A percentile compares a stretch with the other conserved stretches of the same genome.
These are phyloP conservation scores for Candida ovalis DNA, from an alignment of 805 yeast genomes.

Conservation along the genomic window DNA sequence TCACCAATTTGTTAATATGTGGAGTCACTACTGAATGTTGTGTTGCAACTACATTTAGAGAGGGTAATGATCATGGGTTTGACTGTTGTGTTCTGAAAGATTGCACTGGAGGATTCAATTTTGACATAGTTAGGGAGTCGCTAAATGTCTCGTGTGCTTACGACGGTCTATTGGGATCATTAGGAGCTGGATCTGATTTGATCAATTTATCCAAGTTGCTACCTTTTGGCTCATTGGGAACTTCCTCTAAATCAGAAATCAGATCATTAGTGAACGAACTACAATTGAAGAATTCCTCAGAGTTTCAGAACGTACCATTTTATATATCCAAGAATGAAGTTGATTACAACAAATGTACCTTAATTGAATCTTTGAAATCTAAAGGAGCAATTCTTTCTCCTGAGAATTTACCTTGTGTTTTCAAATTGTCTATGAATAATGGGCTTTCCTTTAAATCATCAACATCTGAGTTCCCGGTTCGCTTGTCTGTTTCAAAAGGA, in stretches of 20 bases:
- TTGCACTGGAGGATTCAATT: constrained; percentile 16
- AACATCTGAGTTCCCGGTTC: not conserved
- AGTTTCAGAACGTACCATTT: not conserved
- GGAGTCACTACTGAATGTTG: constrained; percentile 35
- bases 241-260: not conserved
- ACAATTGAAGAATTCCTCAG: not conserved
- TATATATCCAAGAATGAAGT: not conserved
- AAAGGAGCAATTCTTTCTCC: not conserved
- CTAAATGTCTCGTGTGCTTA: constrained; percentile 14
- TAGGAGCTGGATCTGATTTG: constrained; percentile 8
- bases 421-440: not conserved
- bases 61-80: constrained; percentile 32
- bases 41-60: constrained; percentile 31
- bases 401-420: not conserved
- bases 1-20: constrained; percentile 26
- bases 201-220: constrained; percentile 1
- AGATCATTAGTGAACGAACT: not conserved
- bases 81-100: constrained; percentile 21
- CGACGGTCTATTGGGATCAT: constrained; percentile 16
- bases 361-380: not conserved
- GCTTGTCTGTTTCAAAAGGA: not conserved
- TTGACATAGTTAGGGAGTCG: constrained; percentile 11
- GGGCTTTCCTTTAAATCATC: not conserved
- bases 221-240: not conserved
- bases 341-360: not conserved